Percentiles rank a stretch among this genome's conserved stretches.
Conservation (phyloP, 139 green algal species). For the Chlorella sp. region DNA sequence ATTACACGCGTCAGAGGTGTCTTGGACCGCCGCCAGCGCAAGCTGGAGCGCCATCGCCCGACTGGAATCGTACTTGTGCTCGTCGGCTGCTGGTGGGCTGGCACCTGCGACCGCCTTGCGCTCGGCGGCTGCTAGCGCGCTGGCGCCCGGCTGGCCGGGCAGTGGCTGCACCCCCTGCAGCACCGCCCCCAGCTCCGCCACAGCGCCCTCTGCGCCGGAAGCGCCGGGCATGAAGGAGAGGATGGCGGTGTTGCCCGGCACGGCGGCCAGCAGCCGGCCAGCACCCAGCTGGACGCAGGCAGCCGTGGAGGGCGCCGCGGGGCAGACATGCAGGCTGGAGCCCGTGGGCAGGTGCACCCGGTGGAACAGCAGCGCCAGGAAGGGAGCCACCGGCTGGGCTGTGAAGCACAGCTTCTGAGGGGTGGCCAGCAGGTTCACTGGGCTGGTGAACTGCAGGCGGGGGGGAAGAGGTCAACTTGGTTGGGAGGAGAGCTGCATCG, state of each 20-base stretch:
- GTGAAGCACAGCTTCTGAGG: neutral
- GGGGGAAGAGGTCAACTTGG: no score
- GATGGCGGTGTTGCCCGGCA: no score
- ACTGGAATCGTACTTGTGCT: neutral
- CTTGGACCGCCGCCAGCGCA: neutral
- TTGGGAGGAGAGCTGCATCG: no score
- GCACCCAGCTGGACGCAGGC: neutral
- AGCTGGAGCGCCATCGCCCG: neutral
- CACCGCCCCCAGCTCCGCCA: neutral
- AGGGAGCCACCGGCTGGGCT: neutral
- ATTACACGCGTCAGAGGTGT: neutral
- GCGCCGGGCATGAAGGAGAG: no score
- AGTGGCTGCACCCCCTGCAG: neutral
- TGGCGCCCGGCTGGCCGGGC: neutral
- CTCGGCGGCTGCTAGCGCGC: neutral
- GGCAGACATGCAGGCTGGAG: no score
- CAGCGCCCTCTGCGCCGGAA: no score
- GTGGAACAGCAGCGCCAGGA: neutral
- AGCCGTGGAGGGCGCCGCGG: no score
- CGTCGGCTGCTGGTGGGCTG: neutral
- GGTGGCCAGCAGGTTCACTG: no score
- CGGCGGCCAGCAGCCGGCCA: no score
- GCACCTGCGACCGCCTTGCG: neutral
- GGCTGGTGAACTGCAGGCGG: no score
- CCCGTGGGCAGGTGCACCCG: neutral